These are phyloP conservation scores for Serendipita sp. DNA, from an alignment of 768 basidiomycete species.

Conservation along the genomic window DNA sequence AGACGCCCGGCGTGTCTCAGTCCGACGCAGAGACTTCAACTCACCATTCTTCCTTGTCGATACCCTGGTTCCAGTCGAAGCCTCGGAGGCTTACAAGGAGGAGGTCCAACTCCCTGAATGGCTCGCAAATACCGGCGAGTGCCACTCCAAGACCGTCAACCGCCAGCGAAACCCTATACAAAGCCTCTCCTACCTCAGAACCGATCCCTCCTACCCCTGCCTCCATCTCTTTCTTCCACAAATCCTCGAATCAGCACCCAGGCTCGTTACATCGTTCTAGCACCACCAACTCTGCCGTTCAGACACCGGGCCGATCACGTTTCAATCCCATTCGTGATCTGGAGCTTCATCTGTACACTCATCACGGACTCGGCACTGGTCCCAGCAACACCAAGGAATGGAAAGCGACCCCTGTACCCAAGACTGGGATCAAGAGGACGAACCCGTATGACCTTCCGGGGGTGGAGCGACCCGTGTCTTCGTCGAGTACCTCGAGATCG, in stretches of 20 bases:
- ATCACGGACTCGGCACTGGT: background rate
- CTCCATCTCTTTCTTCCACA: background rate
- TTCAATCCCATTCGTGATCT: constrained; percentile 4
- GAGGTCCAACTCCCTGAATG: background rate
- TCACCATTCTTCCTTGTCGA: background rate
- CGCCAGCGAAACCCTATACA: background rate
- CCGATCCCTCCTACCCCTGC: background rate
- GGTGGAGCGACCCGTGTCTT: background rate
- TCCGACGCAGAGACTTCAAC: background rate
- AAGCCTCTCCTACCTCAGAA: background rate
- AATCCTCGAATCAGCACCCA: background rate
- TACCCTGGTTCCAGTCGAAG: background rate
- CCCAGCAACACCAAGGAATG: background rate
- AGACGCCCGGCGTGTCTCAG: background rate
- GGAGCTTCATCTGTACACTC: background rate
- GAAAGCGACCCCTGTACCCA: background rate
- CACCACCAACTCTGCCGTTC: background rate
- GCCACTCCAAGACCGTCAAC: background rate
- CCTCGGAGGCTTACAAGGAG: background rate
- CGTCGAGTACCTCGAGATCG: background rate
- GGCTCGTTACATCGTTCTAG: background rate
- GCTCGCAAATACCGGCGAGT: background rate
- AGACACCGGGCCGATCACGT: background rate
- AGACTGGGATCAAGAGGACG: background rate
- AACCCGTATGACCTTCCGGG: background rate